These are phyloP conservation scores for Zymoseptoria passerinii DNA, from an alignment of 2,329 filamentous ascomycete genomes.

Conservation along the genomic window DNA sequence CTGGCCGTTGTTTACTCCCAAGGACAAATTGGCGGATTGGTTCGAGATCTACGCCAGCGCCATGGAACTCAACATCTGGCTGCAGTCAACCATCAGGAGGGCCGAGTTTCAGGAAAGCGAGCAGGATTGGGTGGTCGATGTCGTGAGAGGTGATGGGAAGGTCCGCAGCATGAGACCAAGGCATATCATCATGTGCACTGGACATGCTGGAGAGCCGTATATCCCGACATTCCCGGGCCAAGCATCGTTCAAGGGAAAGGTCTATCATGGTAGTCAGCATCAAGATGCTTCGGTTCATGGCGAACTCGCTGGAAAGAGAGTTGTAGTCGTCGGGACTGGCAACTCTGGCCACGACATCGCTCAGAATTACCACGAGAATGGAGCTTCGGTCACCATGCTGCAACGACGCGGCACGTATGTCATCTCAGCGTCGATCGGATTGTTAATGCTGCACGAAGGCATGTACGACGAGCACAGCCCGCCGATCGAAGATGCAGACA, in stretches of 20 bases:
- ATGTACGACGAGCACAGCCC: slow-evolving; percentile 46
- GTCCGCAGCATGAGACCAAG: slow-evolving; percentile 52
- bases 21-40: slow-evolving; percentile 55
- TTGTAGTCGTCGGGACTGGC: slow-evolving; percentile 43
- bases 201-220: slow-evolving; percentile 58
- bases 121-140: slow-evolving; percentile 47
- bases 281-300: slow-evolving; percentile 4
- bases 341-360: slow-evolving; percentile 46
- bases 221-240: slow-evolving; percentile 42
- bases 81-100: slow-evolving; percentile 41
- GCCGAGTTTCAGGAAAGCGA: slow-evolving; percentile 41
- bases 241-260: slow-evolving; percentile 48
- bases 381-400: slow-evolving; percentile 60
- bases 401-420: slow-evolving; percentile 61
- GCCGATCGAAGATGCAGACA: slow-evolving; percentile 57
- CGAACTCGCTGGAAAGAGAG: slow-evolving; percentile 33
- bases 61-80: slow-evolving; percentile 64
- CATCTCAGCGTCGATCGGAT: slow-evolving; percentile 47
- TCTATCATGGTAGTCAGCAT: slow-evolving; percentile 6
- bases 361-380: slow-evolving; percentile 51
- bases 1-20: slow-evolving; percentile 64
- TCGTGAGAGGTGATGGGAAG: slow-evolving; percentile 36
- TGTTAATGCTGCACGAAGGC: slow-evolving; percentile 42
- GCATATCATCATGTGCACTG: slow-evolving; percentile 60
- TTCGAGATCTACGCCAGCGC: slow-evolving; percentile 57